Evolutionary conservation across 345 rosid species (phyloP).

Genomic region (Leavenworthia alabamica): DNA sequence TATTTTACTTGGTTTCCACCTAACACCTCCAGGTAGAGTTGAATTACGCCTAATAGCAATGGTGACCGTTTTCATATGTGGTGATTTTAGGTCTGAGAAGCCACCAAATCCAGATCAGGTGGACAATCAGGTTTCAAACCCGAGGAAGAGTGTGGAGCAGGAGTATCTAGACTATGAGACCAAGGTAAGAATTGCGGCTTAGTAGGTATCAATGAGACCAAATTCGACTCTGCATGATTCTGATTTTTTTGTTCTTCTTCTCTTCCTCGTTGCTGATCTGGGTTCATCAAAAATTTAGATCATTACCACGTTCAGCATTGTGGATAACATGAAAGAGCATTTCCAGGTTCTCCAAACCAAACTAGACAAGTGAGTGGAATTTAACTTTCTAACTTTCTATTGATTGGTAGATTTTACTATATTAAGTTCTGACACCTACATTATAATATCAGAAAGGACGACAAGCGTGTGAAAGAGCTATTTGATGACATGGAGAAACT

Average conservation of each 20-base stretch:
- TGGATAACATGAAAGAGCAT: conserved; percentile 82
- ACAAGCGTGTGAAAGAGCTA: conserved; percentile 51
- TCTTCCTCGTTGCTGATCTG: background rate
- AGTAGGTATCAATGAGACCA: background rate
- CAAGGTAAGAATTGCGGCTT: conserved; percentile 43
- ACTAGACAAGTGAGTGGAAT: conserved; percentile 47
- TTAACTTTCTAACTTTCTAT: background rate
- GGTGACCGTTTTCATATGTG: conserved; percentile 19
- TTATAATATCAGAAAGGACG: conserved; percentile 60
- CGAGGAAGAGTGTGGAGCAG: conserved; percentile 79
- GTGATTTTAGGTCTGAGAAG: conserved; percentile 44
- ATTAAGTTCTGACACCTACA: background rate
- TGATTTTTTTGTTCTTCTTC: background rate
- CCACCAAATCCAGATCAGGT: conserved; percentile 38
- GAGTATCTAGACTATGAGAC: conserved; percentile 88
- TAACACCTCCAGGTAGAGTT: background rate
- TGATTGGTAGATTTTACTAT: background rate
- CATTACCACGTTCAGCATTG: conserved; percentile 82
- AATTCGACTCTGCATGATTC: background rate
- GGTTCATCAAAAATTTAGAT: conserved; percentile 43
- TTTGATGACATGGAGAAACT: conserved; percentile 70
- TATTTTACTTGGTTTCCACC: background rate
- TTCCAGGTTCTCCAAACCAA: conserved; percentile 50
- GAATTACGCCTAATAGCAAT: conserved; percentile 12
- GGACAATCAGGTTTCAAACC: conserved; percentile 49